These are phyloP conservation scores for Scheffersomyces ergatensis DNA, from an alignment of 805 yeast species.

Conservation along the genomic window DNA sequence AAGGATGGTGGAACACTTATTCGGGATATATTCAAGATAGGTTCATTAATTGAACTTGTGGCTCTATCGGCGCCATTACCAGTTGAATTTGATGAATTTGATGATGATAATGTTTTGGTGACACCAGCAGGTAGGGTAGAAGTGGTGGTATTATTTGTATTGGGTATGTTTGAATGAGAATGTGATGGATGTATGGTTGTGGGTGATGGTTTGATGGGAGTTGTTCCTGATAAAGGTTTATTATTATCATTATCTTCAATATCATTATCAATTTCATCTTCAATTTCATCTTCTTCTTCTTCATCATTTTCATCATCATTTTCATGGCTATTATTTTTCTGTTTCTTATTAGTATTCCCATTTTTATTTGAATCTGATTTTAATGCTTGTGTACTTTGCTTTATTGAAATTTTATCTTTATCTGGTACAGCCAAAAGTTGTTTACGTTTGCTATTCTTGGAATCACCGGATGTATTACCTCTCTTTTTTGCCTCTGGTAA, in stretches of 20 bases:
- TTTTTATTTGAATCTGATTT: neutral
- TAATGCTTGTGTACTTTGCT: neutral
- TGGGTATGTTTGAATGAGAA: neutral
- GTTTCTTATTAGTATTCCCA: too few species aligned
- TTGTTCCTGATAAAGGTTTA: neutral
- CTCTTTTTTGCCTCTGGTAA: slow-evolving; percentile 60
- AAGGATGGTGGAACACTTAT: slow-evolving; percentile 43
- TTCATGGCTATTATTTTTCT: neutral
- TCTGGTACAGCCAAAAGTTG: neutral
- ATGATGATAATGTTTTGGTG: neutral
- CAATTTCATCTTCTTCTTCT: too few species aligned
- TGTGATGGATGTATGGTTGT: neutral
- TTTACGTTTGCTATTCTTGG: slow-evolving; percentile 2
- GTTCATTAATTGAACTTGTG: slow-evolving; percentile 21
- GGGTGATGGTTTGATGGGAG: neutral
- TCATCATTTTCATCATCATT: too few species aligned
- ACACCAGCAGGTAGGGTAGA: neutral
- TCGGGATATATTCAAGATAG: slow-evolving; percentile 41
- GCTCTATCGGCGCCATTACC: slow-evolving; percentile 1
- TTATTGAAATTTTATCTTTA: neutral
- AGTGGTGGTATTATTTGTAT: neutral
- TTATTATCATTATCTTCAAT: neutral
- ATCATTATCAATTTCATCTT: too few species aligned
- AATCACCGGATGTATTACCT: slow-evolving; percentile 18
- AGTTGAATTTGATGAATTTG: neutral